These are phyloP conservation scores for Termitomyces sp. DNA, from an alignment of 768 basidiomycete genomes.

Conservation along the genomic window DNA sequence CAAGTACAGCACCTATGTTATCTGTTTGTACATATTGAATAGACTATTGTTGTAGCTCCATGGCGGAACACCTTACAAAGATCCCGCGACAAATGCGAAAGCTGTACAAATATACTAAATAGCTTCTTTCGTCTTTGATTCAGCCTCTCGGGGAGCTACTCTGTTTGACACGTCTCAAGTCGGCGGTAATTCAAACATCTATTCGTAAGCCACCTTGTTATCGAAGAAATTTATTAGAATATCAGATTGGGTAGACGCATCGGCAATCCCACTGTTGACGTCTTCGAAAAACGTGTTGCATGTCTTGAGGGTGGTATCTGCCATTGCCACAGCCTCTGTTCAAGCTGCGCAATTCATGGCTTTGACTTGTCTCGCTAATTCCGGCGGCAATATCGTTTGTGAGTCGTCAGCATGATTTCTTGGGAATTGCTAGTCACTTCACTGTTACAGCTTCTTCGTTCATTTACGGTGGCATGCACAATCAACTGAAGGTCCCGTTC, in stretches of 20 bases:
- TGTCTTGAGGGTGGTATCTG: slow-evolving; percentile 60
- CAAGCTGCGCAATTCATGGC: slow-evolving; percentile 62
- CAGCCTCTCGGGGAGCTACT: slow-evolving; percentile 34
- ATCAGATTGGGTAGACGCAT: not conserved
- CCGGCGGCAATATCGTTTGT: slow-evolving; percentile 63
- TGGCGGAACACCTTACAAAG: slow-evolving; percentile 45
- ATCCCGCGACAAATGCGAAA: slow-evolving; percentile 50
- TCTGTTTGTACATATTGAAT: not conserved
- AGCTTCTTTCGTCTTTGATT: slow-evolving; percentile 52
- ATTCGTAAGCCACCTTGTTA: not conserved
- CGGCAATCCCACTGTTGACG: slow-evolving; percentile 27
- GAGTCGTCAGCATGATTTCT: slow-evolving; percentile 29
- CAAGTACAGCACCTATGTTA: not conserved
- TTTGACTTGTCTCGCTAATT: slow-evolving; percentile 41
- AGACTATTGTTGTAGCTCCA: slow-evolving; percentile 41
- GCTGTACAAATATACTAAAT: slow-evolving; percentile 61
- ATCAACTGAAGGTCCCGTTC: slow-evolving; percentile 48
- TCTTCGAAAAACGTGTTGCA: slow-evolving; percentile 62
- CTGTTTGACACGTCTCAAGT: slow-evolving; percentile 3
- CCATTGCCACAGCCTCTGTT: slow-evolving; percentile 53
- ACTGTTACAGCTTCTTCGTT: not conserved
- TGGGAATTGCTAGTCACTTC: not conserved
- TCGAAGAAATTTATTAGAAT: not conserved
- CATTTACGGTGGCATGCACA: slow-evolving; percentile 37
- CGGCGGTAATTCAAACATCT: slow-evolving; percentile 7